These are phyloP conservation scores for Kodamaea leandrae DNA, from an alignment of 805 yeast species.

Conservation along the genomic window DNA sequence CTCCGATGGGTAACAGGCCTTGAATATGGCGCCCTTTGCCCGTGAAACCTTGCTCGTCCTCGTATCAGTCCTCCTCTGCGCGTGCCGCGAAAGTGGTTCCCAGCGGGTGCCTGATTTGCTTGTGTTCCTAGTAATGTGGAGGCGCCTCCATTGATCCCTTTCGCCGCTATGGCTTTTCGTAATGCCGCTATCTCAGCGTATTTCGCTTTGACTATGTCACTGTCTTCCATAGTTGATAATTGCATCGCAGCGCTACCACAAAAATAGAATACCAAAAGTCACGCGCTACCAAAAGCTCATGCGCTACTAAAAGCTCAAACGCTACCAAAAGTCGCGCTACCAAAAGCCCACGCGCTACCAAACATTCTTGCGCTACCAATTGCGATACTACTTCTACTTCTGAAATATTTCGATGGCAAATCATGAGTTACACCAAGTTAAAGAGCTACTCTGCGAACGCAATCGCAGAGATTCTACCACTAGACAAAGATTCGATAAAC, in stretches of 20 bases:
- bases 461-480: slow-evolving; percentile 45
- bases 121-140: too few relatives aligned
- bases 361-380: background rate
- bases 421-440: slow-evolving; percentile 22
- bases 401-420: slow-evolving; percentile 9
- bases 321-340: too few relatives aligned
- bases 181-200: slow-evolving; percentile 31
- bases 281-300: too few relatives aligned
- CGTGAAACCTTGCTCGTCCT: background rate
- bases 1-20: slow-evolving; percentile 19
- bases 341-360: background rate
- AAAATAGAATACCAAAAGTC: too few relatives aligned
- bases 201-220: slow-evolving; percentile 22
- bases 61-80: slow-evolving; percentile 4
- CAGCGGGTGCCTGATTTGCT: too few relatives aligned
- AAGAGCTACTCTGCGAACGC: slow-evolving; percentile 27
- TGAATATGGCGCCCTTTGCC: background rate
- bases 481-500: slow-evolving; percentile 53
- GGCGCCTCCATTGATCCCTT: slow-evolving; percentile 12
- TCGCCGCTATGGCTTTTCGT: slow-evolving; percentile 25
- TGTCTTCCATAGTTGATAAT: slow-evolving; percentile 12
- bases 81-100: too few relatives aligned
- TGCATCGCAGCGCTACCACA: too few relatives aligned
- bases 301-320: too few relatives aligned
- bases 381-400: background rate